A percentile compares a stretch with the other conserved stretches of the same genome.
These are phyloP conservation scores for Trametes sp. DNA, from an alignment of 1,284 basidiomycete genomes.

Conservation along the genomic window DNA sequence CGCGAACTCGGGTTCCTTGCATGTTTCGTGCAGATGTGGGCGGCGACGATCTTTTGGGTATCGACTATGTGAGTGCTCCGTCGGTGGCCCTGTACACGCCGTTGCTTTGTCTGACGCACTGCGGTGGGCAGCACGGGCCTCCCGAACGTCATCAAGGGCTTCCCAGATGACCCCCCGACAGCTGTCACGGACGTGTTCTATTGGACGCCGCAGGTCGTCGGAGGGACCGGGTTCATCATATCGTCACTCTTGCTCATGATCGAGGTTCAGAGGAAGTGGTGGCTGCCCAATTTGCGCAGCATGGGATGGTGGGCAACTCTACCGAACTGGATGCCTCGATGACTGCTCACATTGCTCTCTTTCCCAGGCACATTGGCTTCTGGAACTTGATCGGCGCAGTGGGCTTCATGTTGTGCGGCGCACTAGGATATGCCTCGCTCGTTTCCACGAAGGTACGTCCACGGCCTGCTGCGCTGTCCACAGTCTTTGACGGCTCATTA, in stretches of 20 bases:
- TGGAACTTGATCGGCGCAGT: slow-evolving; percentile 66
- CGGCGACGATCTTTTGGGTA: slow-evolving; percentile 67
- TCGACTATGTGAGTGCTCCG: slow-evolving; percentile 47
- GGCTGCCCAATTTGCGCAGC: slow-evolving; percentile 44
- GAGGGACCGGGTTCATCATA: slow-evolving; percentile 63
- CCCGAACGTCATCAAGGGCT: slow-evolving; percentile 52
- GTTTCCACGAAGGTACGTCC: slow-evolving; percentile 33
- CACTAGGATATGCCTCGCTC: slow-evolving; percentile 53
- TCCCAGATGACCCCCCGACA: slow-evolving; percentile 35
- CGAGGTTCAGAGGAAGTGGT: slow-evolving; percentile 64
- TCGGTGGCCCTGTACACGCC: not conserved
- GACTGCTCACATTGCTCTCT: not conserved
- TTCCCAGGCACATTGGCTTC: slow-evolving; percentile 45
- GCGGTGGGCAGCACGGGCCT: slow-evolving; percentile 49
- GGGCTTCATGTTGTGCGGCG: slow-evolving; percentile 64
- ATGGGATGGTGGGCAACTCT: slow-evolving; percentile 57
- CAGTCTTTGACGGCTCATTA: too few species aligned
- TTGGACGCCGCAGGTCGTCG: slow-evolving; percentile 66
- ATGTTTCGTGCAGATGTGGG: slow-evolving; percentile 56
- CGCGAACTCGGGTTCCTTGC: slow-evolving; percentile 64
- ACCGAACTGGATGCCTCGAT: not conserved
- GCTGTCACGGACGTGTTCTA: slow-evolving; percentile 48
- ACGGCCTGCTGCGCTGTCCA: too few species aligned
- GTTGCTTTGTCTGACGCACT: not conserved
- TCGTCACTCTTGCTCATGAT: slow-evolving; percentile 60